Base-by-base conservation (phyloP, 1,139 yeast genomes). In the Yamadazyma dushanensis region DNA sequence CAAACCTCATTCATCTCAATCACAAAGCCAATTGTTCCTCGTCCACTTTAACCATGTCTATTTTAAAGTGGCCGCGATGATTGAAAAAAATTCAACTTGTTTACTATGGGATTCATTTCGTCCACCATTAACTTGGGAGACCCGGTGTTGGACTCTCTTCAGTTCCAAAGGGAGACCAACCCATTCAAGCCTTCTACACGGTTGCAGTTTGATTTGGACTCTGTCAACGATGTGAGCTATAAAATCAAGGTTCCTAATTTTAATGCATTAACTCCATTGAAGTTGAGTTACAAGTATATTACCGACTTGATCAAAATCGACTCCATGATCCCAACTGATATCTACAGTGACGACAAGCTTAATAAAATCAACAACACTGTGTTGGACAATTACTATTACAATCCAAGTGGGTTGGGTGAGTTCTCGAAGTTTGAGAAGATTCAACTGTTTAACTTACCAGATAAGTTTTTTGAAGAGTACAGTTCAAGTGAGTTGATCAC, bases 391-490 rank as follows among this genome's bases (percentile, higher is more conserved):
- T 71, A 71, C 48, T 70, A 61, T 44, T 71, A 66, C 44, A 71
- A 68, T 40, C 49, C 54, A 40, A 67, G 62, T 23, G 75, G 74
- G 2, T 55, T 69, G 44, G 73, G 73, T 8, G 71, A 66, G 22
- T 82, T 85, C 53, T 76, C 85, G n/a, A 83, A 96, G 8, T 89
- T 88, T 56, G 90, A 80, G 49, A 81, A 83, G 49, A 69, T 81
- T 4, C 75, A 76, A 31, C 80, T 82, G 39, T 70, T 81, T 41
- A 79, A 77, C 51, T 78, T 90, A 36, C 97, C 97, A 1, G 96
- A 89, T 56, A 80, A 77, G 44, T 80, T 89, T 45, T 78, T 86
- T 47, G 87, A 83, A 43, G 90, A 86, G 49, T 79, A 83, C 54
- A 80, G 78, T 49, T 74, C 79, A 34, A 76, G 89, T 10, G 82